Conservation (phyloP, 306 rosid species). For the Benincasa hispida region DNA sequence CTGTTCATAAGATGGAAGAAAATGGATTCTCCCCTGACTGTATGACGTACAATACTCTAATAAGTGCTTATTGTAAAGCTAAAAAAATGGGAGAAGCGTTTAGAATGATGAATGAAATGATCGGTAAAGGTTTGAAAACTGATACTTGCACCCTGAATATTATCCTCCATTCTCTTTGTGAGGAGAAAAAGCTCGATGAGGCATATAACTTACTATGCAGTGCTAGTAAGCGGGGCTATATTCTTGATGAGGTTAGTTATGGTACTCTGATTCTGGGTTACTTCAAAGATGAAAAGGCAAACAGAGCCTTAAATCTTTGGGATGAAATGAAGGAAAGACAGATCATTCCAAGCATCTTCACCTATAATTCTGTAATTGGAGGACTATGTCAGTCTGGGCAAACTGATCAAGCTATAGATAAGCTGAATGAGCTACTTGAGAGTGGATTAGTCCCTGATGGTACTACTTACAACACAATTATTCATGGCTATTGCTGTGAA, state of each 20-base stretch:
- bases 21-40: conserved; percentile 53
- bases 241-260: conserved; percentile 69
- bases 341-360: conserved; percentile 45
- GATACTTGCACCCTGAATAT: conserved; percentile 61
- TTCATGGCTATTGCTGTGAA: conserved; percentile 67
- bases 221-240: conserved; percentile 62
- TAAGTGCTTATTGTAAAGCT: conserved; percentile 50
- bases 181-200: conserved; percentile 51
- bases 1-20: conserved; percentile 41
- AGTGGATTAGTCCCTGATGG: conserved; percentile 63
- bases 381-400: conserved; percentile 58
- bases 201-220: conserved; percentile 39
- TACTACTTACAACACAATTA: conserved; percentile 60
- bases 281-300: conserved; percentile 40
- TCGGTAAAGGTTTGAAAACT: conserved; percentile 42
- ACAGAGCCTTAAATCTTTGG: conserved; percentile 63
- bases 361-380: conserved; percentile 59
- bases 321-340: conserved; percentile 60
- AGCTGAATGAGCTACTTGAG: conserved; percentile 57
- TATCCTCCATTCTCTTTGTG: conserved; percentile 40
- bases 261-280: conserved; percentile 80
- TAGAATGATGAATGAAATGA: conserved; percentile 66
- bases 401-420: conserved; percentile 57
- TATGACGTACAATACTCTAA: conserved; percentile 68
- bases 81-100: conserved; percentile 59